These are phyloP conservation scores for Lathyrus aphaca DNA, from an alignment of 306 rosid genomes.

Conservation along the genomic window DNA sequence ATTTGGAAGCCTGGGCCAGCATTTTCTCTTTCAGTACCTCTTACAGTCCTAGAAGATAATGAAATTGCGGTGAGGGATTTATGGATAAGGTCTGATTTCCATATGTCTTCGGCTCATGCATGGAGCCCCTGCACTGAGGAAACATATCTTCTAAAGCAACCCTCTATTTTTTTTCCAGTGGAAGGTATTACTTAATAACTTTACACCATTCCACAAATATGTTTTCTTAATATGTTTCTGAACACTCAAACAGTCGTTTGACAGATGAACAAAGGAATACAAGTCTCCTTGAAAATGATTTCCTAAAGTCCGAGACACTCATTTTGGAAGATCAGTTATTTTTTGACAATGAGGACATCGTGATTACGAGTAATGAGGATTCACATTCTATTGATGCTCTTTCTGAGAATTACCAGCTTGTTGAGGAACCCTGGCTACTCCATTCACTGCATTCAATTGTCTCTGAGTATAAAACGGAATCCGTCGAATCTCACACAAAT, in stretches of 20 bases:
- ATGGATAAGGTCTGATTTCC: conserved; percentile 69
- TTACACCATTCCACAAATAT: conserved; percentile 38
- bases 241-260: conserved; percentile 99
- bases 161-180: conserved; percentile 47
- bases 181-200: conserved; percentile 64
- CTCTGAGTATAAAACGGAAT: conserved; percentile 51
- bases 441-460: conserved; percentile 42
- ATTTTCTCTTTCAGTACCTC: conserved; percentile 81
- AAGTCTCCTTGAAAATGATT: conserved; percentile 52
- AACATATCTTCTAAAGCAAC: conserved; percentile 56
- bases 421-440: conserved; percentile 93
- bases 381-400: conserved; percentile 45
- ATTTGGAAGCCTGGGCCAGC: conserved; percentile 92
- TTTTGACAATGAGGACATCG: conserved; percentile 45
- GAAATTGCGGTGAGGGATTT: conserved; percentile 70
- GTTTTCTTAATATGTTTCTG: conserved; percentile 71
- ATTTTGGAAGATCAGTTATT: conserved; percentile 48
- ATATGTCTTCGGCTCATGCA: conserved; percentile 45
- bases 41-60: conserved; percentile 45
- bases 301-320: conserved; percentile 44
- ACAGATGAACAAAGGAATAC: conserved; percentile 73
- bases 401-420: conserved; percentile 64
- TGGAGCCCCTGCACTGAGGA: conserved; percentile 75
- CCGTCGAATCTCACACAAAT: conserved; percentile 47
- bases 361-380: conserved; percentile 35